Base-by-base conservation (phyloP, 2,329 filamentous ascomycete species). In the Cytospora chrysosperma region DNA sequence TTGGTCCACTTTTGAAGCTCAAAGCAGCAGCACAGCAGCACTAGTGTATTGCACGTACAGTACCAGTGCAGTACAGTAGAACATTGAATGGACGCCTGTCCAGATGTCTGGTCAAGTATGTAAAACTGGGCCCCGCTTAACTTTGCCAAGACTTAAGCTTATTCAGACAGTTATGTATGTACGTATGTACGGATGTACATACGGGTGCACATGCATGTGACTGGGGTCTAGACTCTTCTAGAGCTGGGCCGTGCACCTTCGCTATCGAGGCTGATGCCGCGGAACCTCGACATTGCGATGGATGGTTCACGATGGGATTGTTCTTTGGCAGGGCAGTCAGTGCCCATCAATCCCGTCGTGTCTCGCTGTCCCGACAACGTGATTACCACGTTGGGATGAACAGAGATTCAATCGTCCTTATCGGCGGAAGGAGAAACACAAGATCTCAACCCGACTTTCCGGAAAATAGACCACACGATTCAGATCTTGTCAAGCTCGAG, bases 51-150 rank as follows among this genome's bases (percentile, higher is more conserved):
- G n/a, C n/a, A n/a, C n/a, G n/a, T n/a, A n/a, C n/a, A n/a, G n/a
- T n/a, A n/a, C n/a, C n/a, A n/a, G n/a, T n/a, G n/a, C n/a, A n/a
- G n/a, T n/a, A n/a, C n/a, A n/a, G n/a, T n/a, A n/a, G n/a, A n/a
- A n/a, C n/a, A n/a, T n/a, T n/a, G n/a, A n/a, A n/a, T n/a, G n/a
- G n/a, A n/a, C n/a, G n/a, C n/a, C n/a, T n/a, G n/a, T n/a, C n/a
- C n/a, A n/a, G n/a, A n/a, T n/a, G n/a, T n/a, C n/a, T n/a, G n/a
- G n/a, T n/a, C n/a, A n/a, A n/a, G n/a, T n/a, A n/a, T n/a, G n/a
- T 60, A 60, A 60, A 60, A 47, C 53, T 34, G 58, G 47, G 21
- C 26, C 50, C 50, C 34, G 37, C 50, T 47, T 24, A 47, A n/a
- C n/a, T n/a, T n/a, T n/a, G 58, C 51, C 51, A 32, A 49, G 43